Conservation (phyloP, 139 green algal species). For the Limnomonas spitsbergensis region DNA sequence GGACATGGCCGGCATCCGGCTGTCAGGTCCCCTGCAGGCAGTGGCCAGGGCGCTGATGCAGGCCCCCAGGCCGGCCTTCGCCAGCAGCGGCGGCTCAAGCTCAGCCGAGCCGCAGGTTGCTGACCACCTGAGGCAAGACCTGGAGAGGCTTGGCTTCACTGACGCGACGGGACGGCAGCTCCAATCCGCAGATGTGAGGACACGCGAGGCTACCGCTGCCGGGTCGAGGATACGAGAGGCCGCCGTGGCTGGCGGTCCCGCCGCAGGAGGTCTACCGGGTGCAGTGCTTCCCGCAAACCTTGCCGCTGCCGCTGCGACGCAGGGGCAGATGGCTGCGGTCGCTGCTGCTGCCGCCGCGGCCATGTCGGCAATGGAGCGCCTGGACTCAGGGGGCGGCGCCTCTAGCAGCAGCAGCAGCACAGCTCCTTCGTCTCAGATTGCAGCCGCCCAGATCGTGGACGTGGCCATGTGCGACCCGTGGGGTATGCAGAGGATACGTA, state of each 20-base stretch:
- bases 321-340: neutral
- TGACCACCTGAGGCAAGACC: neutral
- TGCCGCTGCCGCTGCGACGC: conserved; percentile 4
- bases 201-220: neutral
- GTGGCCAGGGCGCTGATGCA: conserved; percentile 1
- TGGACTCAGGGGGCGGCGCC: neutral
- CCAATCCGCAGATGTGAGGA: too few species aligned
- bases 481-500: conserved; percentile 17
- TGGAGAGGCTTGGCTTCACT: neutral
- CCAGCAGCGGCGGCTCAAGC: neutral
- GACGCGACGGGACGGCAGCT: neutral
- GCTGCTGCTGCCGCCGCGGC: conserved; percentile 7
- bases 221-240: too few species aligned
- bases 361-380: neutral
- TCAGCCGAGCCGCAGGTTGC: neutral
- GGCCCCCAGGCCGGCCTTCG: neutral
- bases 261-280: neutral
- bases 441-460: neutral
- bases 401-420: neutral
- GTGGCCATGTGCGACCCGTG: conserved; percentile 16
- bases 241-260: neutral
- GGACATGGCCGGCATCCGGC: neutral
- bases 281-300: neutral
- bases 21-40: neutral
- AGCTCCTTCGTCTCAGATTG: neutral